phyloP scores from a whole-genome alignment of 352 stramenopile genomes.

The Phytophthora foliorum region DNA sequence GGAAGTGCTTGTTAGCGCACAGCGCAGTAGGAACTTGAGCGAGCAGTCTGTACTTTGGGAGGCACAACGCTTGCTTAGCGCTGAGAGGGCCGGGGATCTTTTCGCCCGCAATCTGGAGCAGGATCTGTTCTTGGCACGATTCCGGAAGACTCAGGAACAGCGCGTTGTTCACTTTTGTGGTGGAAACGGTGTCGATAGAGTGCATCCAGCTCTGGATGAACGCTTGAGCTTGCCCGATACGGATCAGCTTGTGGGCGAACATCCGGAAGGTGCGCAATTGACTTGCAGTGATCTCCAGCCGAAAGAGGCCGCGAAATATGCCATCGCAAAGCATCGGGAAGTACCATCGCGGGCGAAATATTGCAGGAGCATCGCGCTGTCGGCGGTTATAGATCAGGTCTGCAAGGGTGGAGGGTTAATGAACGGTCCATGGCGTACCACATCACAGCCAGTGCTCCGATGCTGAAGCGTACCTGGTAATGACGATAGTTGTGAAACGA shows the following conservation, averaged over 20 bases:
- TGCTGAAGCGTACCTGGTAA: slow-evolving; percentile 52
- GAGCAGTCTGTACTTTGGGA: slow-evolving; percentile 65
- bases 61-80: slow-evolving; percentile 23
- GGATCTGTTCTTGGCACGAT: slow-evolving; percentile 59
- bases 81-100: slow-evolving; percentile 9
- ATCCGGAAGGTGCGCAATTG: slow-evolving; percentile 54
- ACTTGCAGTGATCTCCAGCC: not conserved
- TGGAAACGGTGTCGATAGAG: slow-evolving; percentile 27
- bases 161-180: slow-evolving; percentile 22
- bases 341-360: slow-evolving; percentile 61
- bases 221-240: slow-evolving; percentile 57
- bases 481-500: slow-evolving; percentile 55
- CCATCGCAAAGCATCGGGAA: slow-evolving; percentile 51
- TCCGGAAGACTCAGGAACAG: slow-evolving; percentile 61
- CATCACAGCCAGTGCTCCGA: not conserved
- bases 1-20: slow-evolving; percentile 63
- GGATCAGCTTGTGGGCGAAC: slow-evolving; percentile 70
- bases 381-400: slow-evolving; percentile 77
- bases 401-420: slow-evolving; percentile 5
- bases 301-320: slow-evolving; percentile 46
- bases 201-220: slow-evolving; percentile 63
- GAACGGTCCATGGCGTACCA: not conserved
- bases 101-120: slow-evolving; percentile 52
- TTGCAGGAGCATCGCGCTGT: slow-evolving; percentile 48
- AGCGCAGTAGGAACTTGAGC: slow-evolving; percentile 48